Evolutionary conservation across 31 red algal genomes (phyloP).

Genomic region (Asparagopsis taxiformis): DNA sequence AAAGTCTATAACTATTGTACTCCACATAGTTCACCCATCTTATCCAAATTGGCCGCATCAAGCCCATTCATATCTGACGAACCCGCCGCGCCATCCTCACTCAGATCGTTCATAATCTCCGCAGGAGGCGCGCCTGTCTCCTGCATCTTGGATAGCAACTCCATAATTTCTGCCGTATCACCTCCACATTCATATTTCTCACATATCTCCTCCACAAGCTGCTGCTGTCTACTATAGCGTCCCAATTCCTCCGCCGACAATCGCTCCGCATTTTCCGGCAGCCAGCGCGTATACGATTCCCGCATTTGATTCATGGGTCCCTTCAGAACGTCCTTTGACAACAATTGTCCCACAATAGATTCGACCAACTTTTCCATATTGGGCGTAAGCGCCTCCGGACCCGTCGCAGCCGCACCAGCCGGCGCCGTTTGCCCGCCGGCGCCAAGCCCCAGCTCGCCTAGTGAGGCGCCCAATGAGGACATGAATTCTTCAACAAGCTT

Average conservation of each 20-base stretch:
- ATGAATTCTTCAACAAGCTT: conserved; percentile 23
- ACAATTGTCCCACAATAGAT: conserved; percentile 50
- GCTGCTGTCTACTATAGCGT: conserved; percentile 35
- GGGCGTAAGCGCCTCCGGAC: conserved; percentile 1
- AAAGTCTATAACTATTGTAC: conserved; percentile 21
- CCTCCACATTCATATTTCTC: conserved; percentile 40
- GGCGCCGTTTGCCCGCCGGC: neutral
- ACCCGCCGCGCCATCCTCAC: conserved; percentile 12
- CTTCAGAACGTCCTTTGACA: conserved; percentile 58
- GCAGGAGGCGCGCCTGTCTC: conserved; percentile 57
- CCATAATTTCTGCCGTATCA: conserved; percentile 47
- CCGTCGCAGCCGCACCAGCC: neutral
- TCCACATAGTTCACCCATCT: conserved; percentile 29
- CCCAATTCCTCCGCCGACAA: conserved; percentile 27
- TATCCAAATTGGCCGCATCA: conserved; percentile 11
- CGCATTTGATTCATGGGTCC: conserved; percentile 64
- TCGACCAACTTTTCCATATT: conserved; percentile 65
- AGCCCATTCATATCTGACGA: conserved; percentile 16
- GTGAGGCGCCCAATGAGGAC: conserved; percentile 9
- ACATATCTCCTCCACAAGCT: conserved; percentile 54
- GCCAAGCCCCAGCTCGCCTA: neutral
- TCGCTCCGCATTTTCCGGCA: conserved; percentile 26
- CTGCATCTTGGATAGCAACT: conserved; percentile 57
- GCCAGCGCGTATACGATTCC: conserved; percentile 47
- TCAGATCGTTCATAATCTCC: conserved; percentile 39